Evolutionary conservation across 2,329 filamentous ascomycete species (phyloP).

Genomic region (Nigrospora oryzae): DNA sequence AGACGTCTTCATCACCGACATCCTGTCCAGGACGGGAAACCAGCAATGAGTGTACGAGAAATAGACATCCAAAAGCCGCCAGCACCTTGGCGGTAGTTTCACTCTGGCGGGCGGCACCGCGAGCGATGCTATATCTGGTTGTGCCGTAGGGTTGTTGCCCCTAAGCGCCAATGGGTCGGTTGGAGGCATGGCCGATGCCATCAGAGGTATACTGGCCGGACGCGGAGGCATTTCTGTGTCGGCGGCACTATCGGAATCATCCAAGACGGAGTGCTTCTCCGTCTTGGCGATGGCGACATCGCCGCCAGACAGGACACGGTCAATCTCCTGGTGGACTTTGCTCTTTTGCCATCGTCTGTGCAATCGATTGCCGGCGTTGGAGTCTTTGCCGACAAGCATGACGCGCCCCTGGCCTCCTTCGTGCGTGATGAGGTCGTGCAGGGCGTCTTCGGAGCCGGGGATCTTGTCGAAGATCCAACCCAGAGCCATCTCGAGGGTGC

Average conservation of each 20-base stretch:
- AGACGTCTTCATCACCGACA: slow-evolving; percentile 44
- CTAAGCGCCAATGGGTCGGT: neutral
- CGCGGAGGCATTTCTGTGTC: slow-evolving; percentile 13
- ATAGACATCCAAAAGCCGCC: slow-evolving; percentile 60
- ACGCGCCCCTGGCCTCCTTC: slow-evolving; percentile 31
- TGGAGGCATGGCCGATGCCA: neutral
- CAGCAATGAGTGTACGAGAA: slow-evolving; percentile 70
- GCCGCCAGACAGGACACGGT: slow-evolving; percentile 47
- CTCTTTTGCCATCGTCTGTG: slow-evolving; percentile 57
- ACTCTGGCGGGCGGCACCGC: slow-evolving; percentile 3
- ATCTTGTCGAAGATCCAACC: slow-evolving; percentile 58
- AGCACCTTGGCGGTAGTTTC: slow-evolving; percentile 44
- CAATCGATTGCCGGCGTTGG: slow-evolving; percentile 43
- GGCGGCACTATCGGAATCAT: slow-evolving; percentile 17
- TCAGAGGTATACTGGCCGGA: neutral
- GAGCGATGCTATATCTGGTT: neutral
- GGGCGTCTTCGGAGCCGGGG: slow-evolving; percentile 47
- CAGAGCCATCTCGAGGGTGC: slow-evolving; percentile 61
- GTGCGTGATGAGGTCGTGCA: slow-evolving; percentile 44
- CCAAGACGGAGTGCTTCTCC: slow-evolving; percentile 20
- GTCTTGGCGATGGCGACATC: slow-evolving; percentile 19
- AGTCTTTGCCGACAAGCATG: slow-evolving; percentile 43
- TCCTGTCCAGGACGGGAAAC: slow-evolving; percentile 66
- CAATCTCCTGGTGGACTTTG: slow-evolving; percentile 53
- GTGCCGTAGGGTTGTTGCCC: too few relatives aligned